These are phyloP conservation scores for Fusarium concolor DNA, from an alignment of 2,329 filamentous ascomycete genomes.

Conservation along the genomic window DNA sequence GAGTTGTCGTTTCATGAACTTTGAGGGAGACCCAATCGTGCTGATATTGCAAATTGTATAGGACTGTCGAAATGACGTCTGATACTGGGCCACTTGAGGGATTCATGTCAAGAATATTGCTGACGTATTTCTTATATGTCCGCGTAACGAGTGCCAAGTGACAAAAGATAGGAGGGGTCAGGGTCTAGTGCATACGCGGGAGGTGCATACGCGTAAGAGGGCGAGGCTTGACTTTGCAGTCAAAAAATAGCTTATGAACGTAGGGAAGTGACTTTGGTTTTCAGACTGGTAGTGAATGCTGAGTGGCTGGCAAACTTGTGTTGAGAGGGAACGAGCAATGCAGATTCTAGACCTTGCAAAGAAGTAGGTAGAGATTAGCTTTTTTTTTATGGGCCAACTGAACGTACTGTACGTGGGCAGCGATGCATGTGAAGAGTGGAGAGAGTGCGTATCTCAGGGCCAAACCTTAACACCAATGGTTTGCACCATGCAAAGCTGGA, in stretches of 20 bases:
- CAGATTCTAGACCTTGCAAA: conserved; percentile 9
- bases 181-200: conserved; percentile 9
- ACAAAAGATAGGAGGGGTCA: not conserved
- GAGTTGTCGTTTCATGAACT: conserved; percentile 60
- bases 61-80: conserved; percentile 60
- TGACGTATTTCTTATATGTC: conserved; percentile 1
- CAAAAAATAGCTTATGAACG: not conserved
- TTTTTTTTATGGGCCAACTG: conserved; percentile 15
- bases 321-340: conserved; percentile 17
- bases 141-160: conserved; percentile 13
- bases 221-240: not conserved
- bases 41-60: conserved; percentile 78
- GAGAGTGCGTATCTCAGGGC: not conserved
- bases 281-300: not conserved
- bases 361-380: conserved; percentile 21
- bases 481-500: not conserved
- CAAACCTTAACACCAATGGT: not conserved
- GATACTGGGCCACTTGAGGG: conserved; percentile 24
- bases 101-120: conserved; percentile 27
- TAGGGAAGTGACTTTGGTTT: not conserved
- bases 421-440: conserved; percentile 8
- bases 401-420: not conserved
- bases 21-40: conserved; percentile 77
- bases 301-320: not conserved
- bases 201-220: conserved; percentile 5